phyloP scores from a whole-genome alignment of 495 filamentous ascomycete species.

The Penicillium angulare region DNA sequence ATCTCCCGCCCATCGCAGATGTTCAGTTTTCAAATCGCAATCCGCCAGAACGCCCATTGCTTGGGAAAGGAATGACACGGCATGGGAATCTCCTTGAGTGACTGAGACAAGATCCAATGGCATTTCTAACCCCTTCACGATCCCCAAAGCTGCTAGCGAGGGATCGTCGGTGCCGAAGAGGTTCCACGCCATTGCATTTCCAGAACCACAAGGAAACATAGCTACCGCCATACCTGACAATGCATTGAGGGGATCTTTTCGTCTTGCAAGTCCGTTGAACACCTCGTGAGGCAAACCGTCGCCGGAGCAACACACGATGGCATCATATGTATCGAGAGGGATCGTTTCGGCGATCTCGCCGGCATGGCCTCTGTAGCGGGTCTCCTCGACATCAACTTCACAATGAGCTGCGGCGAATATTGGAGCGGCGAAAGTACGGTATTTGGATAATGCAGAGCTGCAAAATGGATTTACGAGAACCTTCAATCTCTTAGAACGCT shows the following conservation, averaged over 20 bases:
- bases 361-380: constrained; percentile 69
- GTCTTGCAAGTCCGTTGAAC: constrained; percentile 81
- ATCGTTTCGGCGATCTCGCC: constrained; percentile 69
- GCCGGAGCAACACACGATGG: constrained; percentile 80
- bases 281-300: constrained; percentile 88
- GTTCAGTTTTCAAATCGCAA: constrained; percentile 77
- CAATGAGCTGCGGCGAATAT: constrained; percentile 78
- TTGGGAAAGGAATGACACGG: constrained; percentile 82
- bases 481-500: constrained; percentile 69
- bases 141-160: constrained; percentile 68
- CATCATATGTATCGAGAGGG: constrained; percentile 74
- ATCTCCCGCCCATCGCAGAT: constrained; percentile 86
- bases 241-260: constrained; percentile 65
- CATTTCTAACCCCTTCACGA: constrained; percentile 77
- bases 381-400: constrained; percentile 67
- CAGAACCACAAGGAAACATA: constrained; percentile 82
- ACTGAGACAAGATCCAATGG: constrained; percentile 80
- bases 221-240: constrained; percentile 74
- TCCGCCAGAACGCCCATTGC: constrained; percentile 87
- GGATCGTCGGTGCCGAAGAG: constrained; percentile 73
- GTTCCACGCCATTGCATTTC: constrained; percentile 89
- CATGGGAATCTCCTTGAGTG: constrained; percentile 69
- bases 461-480: constrained; percentile 85
- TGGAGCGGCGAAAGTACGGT: constrained; percentile 68
- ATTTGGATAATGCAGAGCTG: constrained; percentile 69